phyloP scores from a whole-genome alignment of 305 asterid genomes.

The Fraxinus xanthoxyloides region DNA sequence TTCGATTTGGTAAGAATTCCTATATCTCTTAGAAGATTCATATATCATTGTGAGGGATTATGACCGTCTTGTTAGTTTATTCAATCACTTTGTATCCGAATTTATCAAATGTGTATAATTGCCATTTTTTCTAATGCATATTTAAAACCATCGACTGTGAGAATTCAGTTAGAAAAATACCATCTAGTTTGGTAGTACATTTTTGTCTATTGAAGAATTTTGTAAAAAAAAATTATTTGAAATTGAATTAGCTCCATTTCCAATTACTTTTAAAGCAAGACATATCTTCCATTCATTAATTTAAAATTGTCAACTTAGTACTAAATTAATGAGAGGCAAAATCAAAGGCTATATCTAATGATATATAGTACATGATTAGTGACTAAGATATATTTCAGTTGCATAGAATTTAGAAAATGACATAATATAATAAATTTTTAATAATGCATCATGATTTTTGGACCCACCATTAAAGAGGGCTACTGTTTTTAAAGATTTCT shows the following conservation, averaged over 20 bases:
- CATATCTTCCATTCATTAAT: not conserved
- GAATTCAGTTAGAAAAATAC: not conserved
- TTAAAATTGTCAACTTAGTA: not conserved
- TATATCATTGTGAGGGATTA: not conserved
- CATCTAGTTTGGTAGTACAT: not conserved
- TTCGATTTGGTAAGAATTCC: not conserved
- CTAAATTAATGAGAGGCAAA: not conserved
- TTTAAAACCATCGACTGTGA: not conserved
- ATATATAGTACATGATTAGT: constrained; percentile 25
- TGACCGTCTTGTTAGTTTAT: too few species aligned
- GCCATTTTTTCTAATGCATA: not conserved
- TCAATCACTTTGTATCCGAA: not conserved
- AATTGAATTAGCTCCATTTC: not conserved
- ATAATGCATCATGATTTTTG: constrained; percentile 37
- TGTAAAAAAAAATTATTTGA: not conserved
- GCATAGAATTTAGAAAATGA: constrained; percentile 40
- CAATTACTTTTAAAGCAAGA: not conserved
- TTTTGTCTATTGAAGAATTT: not conserved
- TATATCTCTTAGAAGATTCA: not conserved
- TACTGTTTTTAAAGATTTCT: constrained; percentile 48
- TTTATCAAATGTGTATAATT: not conserved
- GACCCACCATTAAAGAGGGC: constrained; percentile 36
- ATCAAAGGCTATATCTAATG: not conserved
- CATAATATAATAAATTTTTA: constrained; percentile 36
- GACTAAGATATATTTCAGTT: constrained; percentile 32